Percentiles rank a stretch among this genome's conserved stretches.
phyloP scores from a whole-genome alignment of 2,329 filamentous ascomycete genomes.

The Blastomyces silverae region DNA sequence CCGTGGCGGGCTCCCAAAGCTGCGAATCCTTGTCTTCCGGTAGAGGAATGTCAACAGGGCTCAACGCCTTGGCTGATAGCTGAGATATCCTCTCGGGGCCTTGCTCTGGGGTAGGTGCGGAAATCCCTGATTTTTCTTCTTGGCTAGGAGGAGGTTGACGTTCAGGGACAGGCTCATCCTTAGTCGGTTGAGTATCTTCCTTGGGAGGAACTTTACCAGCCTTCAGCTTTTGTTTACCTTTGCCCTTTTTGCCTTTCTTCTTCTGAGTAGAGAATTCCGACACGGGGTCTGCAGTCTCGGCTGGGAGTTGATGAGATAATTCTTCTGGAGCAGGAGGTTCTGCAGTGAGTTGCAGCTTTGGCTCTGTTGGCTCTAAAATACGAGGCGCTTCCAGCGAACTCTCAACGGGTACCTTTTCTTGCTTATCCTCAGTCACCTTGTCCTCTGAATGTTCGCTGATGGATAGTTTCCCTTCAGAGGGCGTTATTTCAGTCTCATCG shows the following conservation, averaged over 20 bases:
- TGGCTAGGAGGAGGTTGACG: slow-evolving; percentile 22
- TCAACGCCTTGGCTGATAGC: background rate
- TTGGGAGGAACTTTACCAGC: slow-evolving; percentile 9
- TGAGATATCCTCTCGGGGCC: background rate
- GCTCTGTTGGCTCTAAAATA: background rate
- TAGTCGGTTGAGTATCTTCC: background rate
- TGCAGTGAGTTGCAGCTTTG: background rate
- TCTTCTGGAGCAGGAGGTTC: background rate
- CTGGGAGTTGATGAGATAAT: background rate
- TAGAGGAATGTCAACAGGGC: background rate
- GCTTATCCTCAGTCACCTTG: background rate
- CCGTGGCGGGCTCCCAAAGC: background rate
- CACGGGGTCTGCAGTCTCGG: slow-evolving; percentile 1
- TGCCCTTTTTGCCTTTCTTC: slow-evolving; percentile 14
- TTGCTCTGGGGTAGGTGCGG: background rate
- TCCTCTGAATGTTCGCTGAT: background rate
- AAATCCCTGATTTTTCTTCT: slow-evolving; percentile 13
- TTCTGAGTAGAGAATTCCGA: slow-evolving; percentile 4
- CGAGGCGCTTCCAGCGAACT: background rate
- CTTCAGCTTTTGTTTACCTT: slow-evolving; percentile 12
- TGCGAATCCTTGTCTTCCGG: slow-evolving; percentile 5
- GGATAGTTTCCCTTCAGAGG: background rate
- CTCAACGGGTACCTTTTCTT: slow-evolving; percentile 1
- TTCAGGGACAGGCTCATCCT: slow-evolving; percentile 12
- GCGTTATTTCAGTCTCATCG: background rate